Percentiles rank a stretch among this genome's conserved stretches.
Conservation (phyloP, 208 protist genomes). For the Kentomonas sorsogonicus region DNA sequence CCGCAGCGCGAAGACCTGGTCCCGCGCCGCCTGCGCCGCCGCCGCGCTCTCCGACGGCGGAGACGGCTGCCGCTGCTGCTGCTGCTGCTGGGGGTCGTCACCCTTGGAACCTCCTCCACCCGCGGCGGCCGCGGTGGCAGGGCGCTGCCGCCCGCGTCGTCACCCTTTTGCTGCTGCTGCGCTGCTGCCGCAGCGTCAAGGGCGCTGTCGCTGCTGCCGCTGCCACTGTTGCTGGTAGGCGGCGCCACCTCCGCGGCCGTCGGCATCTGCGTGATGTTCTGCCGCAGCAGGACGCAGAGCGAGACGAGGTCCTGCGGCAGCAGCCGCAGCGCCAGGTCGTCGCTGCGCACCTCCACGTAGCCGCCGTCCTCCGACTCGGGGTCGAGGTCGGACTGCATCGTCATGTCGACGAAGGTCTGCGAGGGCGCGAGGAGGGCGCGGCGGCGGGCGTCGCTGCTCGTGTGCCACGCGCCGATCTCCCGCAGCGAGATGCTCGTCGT, state of each 20-base stretch:
- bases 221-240: conserved; percentile 4
- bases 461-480: conserved; percentile 49
- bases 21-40: conserved; percentile 6
- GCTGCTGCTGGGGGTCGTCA: no score
- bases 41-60: conserved; percentile 14
- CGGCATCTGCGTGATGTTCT: conserved; percentile 44
- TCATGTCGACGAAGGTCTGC: conserved; percentile 43
- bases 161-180: no score
- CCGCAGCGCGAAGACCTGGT: conserved; percentile 3
- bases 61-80: no score
- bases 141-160: no score
- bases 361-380: conserved; percentile 39
- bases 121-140: no score
- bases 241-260: conserved; percentile 9
- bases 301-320: conserved; percentile 47
- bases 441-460: background rate
- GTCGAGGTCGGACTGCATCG: conserved; percentile 50
- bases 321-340: conserved; percentile 42
- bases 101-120: no score
- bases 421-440: conserved; percentile 42
- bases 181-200: background rate
- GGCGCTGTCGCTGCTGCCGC: background rate
- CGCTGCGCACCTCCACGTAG: conserved; percentile 40
- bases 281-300: conserved; percentile 43
- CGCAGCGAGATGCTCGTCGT: conserved; percentile 60